Evolutionary conservation across 2,329 filamentous ascomycete species (phyloP).

Genomic region (Cytospora piceae): DNA sequence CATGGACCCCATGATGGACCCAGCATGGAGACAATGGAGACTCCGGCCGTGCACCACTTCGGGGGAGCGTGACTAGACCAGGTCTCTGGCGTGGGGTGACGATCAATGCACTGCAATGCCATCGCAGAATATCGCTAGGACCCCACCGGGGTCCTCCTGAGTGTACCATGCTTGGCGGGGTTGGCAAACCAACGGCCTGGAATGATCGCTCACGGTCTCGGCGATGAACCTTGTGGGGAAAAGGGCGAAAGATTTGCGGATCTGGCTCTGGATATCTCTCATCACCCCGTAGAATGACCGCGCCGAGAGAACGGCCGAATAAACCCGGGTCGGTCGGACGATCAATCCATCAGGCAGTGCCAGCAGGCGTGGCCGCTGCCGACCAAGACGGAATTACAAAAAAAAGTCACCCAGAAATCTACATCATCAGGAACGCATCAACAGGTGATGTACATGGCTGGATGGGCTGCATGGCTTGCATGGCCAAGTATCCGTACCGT

Average conservation of each 20-base stretch:
- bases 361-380: neutral
- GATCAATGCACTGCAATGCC: slow-evolving; percentile 27
- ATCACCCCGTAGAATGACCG: slow-evolving; percentile 20
- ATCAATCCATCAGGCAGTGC: neutral
- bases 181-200: slow-evolving; percentile 18
- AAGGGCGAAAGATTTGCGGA: slow-evolving; percentile 24
- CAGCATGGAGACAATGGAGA: slow-evolving; percentile 27
- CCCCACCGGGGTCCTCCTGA: slow-evolving; percentile 27
- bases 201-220: slow-evolving; percentile 28
- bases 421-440: neutral
- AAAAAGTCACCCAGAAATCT: neutral
- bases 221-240: slow-evolving; percentile 28
- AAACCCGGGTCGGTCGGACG: slow-evolving; percentile 24
- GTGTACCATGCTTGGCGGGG: slow-evolving; percentile 5
- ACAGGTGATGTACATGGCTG: neutral
- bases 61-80: slow-evolving; percentile 27
- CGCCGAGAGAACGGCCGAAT: slow-evolving; percentile 31
- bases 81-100: slow-evolving; percentile 29
- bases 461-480: neutral
- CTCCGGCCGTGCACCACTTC: slow-evolving; percentile 18
- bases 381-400: neutral
- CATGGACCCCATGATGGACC: slow-evolving; percentile 11
- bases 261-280: slow-evolving; percentile 28
- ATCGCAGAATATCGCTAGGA: slow-evolving; percentile 15
- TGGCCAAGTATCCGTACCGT: neutral